Percentiles rank a stretch among this genome's conserved stretches.
Conservation (phyloP, 805 yeast species). For the Yamadazyma kitorensis region DNA sequence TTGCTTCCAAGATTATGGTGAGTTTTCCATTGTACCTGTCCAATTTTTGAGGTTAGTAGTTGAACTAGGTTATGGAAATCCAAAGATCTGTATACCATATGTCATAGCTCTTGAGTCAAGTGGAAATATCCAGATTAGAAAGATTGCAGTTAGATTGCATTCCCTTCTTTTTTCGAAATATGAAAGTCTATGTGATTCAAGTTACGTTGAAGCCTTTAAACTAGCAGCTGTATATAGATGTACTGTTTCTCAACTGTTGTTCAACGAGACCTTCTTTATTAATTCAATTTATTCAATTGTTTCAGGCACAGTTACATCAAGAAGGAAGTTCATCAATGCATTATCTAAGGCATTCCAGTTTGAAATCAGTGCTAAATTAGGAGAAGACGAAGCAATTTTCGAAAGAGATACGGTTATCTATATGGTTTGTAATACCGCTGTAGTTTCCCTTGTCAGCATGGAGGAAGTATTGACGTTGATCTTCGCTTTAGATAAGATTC, state of each 20-base stretch:
- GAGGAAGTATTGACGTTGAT: conserved; percentile 53
- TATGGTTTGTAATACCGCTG: conserved; percentile 38
- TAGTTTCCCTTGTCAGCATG: conserved; percentile 34
- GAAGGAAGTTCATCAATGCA: conserved; percentile 39
- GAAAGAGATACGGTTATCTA: conserved; percentile 21
- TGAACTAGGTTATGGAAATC: conserved; percentile 70
- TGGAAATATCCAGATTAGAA: conserved; percentile 37
- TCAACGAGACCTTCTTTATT: conserved; percentile 33
- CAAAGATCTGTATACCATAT: conserved; percentile 65
- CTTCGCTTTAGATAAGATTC: conserved; percentile 40
- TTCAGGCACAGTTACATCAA: conserved; percentile 32
- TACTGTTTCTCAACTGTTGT: conserved; percentile 19
- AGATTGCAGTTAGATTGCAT: conserved; percentile 53
- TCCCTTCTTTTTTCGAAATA: conserved; percentile 57
- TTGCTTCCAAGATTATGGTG: conserved; percentile 46
- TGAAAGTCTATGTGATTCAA: conserved; percentile 67
- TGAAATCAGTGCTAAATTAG: conserved; percentile 1
- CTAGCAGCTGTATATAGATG: conserved; percentile 48
- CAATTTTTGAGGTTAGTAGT: conserved; percentile 55
- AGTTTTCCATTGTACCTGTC: conserved; percentile 49
- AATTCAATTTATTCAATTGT: conserved; percentile 42
- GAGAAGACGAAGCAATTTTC: conserved; percentile 10
- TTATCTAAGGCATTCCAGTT: conserved; percentile 18
- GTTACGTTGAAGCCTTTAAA: conserved; percentile 61
- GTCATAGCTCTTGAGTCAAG: conserved; percentile 69